Percentiles rank a stretch among this genome's conserved stretches.
Evolutionary conservation across 345 rosid species (phyloP).

Genomic region (Rhodomyrtus tomentosa): DNA sequence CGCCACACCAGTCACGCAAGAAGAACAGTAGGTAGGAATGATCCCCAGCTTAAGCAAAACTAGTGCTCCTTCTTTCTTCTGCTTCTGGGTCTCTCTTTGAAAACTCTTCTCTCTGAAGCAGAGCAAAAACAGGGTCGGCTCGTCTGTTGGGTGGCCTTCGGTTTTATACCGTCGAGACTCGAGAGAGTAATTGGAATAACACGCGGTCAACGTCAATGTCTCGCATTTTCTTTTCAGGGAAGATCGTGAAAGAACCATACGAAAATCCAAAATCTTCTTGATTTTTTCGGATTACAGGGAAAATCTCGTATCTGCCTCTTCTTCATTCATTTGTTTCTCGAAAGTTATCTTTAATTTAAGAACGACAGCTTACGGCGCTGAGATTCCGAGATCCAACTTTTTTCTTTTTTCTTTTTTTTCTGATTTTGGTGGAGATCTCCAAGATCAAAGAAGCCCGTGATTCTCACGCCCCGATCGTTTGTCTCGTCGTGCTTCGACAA

Average conservation of each 20-base stretch:
- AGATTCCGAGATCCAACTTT: constrained; percentile 43
- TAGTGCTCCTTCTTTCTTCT: not conserved
- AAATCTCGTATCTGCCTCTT: constrained; percentile 22
- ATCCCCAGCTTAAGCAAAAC: not conserved
- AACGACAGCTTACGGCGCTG: not conserved
- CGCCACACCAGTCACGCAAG: constrained; percentile 12
- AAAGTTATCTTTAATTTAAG: not conserved
- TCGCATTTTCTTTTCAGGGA: constrained; percentile 1
- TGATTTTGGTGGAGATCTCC: constrained; percentile 23
- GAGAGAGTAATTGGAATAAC: not conserved
- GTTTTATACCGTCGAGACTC: not conserved
- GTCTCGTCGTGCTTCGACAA: constrained; percentile 3
- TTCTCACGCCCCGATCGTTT: not conserved
- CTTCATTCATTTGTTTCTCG: not conserved
- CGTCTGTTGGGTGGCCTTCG: not conserved
- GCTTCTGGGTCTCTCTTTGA: not conserved
- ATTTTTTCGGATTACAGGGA: constrained; percentile 5
- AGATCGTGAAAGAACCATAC: not conserved
- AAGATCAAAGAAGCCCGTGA: not conserved
- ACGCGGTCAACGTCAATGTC: not conserved
- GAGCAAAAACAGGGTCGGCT: not conserved
- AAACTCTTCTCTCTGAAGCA: not conserved
- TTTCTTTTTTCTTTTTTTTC: no score
- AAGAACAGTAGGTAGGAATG: not conserved
- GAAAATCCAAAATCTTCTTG: constrained; percentile 48